A percentile compares a stretch with the other conserved stretches of the same genome.
Conservation (phyloP, 1,139 yeast species). For the Hyphopichia fennica region DNA sequence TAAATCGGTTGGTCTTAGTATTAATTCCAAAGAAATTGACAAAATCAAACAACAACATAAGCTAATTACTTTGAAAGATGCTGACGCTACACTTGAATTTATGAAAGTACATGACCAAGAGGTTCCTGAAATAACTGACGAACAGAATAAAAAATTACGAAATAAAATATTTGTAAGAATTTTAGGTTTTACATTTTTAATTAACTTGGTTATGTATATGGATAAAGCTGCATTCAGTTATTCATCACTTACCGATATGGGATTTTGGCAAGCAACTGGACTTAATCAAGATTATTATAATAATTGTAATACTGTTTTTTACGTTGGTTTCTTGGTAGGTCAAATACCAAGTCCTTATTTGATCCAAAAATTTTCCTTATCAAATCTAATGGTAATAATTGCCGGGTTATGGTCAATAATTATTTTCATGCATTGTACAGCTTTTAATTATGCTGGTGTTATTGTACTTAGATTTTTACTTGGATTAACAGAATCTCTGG, state of each 20-base stretch:
- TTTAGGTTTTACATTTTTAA: constrained; percentile 30
- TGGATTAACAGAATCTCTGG: constrained; percentile 45
- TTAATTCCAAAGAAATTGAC: background rate
- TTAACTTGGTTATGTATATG: constrained; percentile 39
- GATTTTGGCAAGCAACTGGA: constrained; percentile 40
- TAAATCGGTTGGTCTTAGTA: background rate
- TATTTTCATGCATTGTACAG: constrained; percentile 39
- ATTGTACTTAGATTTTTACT: constrained; percentile 42
- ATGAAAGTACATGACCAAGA: constrained; percentile 27
- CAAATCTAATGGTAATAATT: constrained; percentile 26
- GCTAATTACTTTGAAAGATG: constrained; percentile 22
- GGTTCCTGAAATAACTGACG: constrained; percentile 33
- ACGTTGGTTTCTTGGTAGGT: constrained; percentile 38
- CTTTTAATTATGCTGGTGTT: constrained; percentile 40
- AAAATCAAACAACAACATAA: constrained; percentile 1
- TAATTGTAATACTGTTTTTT: constrained; percentile 36
- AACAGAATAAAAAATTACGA: constrained; percentile 29
- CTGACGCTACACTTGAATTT: constrained; percentile 39
- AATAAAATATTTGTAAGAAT: constrained; percentile 33
- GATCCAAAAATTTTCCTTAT: constrained; percentile 34
- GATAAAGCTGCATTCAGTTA: constrained; percentile 48
- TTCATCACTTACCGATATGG: constrained; percentile 32
- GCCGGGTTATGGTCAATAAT: constrained; percentile 38
- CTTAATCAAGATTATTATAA: constrained; percentile 31
- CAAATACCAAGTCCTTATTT: constrained; percentile 31